Conservation (phyloP, 129 eudicot species). For the Scalesia atractyloides region DNA sequence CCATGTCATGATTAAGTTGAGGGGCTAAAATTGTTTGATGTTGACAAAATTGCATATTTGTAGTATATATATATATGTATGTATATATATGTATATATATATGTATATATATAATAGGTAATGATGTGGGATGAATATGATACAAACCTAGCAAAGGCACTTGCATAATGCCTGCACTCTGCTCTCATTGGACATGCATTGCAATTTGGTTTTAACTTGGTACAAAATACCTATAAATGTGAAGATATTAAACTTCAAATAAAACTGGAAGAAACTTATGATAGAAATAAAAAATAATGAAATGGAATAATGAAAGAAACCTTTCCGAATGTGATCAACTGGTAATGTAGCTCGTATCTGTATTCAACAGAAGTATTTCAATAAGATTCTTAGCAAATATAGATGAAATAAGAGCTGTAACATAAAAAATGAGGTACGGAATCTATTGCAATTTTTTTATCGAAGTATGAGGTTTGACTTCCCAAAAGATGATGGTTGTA, state of each 20-base stretch:
- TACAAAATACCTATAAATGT: slow-evolving; percentile 58
- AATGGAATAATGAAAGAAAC: slow-evolving; percentile 28
- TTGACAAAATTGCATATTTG: no score
- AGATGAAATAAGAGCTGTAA: neutral
- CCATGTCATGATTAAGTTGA: no score
- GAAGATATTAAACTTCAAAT: neutral
- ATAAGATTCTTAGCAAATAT: neutral
- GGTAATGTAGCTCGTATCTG: slow-evolving; percentile 81
- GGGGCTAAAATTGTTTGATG: no score
- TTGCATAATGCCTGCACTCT: slow-evolving; percentile 67
- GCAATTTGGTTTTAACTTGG: slow-evolving; percentile 63
- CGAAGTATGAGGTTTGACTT: slow-evolving; percentile 12
- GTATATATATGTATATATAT: no score
- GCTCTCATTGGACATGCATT: slow-evolving; percentile 79
- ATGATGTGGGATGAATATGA: neutral
- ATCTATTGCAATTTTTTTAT: neutral
- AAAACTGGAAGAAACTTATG: neutral
- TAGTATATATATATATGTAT: neutral
- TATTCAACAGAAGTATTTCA: slow-evolving; percentile 9
- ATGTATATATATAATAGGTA: neutral
- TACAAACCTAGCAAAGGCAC: slow-evolving; percentile 65
- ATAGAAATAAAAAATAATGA: neutral
- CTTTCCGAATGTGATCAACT: slow-evolving; percentile 83
- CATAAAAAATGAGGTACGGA: neutral
- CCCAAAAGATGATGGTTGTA: neutral